Evolutionary conservation across 1,284 basidiomycete species (phyloP), one percentile per base, ranked within the genome.

Genomic region (Prillingera fragicola): DNA sequence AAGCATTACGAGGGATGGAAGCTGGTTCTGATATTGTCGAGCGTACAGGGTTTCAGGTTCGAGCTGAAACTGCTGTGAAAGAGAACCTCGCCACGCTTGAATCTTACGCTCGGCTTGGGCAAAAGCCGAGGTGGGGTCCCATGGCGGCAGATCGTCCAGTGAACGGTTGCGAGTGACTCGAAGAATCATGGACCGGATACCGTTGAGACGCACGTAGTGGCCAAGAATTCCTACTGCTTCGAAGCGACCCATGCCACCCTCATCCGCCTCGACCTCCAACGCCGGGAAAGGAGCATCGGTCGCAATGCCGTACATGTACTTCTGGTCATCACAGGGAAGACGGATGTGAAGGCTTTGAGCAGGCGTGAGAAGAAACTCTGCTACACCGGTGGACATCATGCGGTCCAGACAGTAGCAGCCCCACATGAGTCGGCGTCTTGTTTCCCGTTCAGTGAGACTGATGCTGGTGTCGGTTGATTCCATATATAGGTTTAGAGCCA

Each of bases 321-420:
- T 22, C 25, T 54, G 52, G n/a, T 54, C 48, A 12, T 47, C 38
- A 23, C 48, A 50, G 1, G 52, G 52, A 0, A 54, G 33, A 15
- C 42, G 52, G 18, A 46, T 43, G 9, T 35, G 31, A 1, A 54
- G 15, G 5, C 21, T 27, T 2, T 29, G 8, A 0, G 48, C 45
- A 1, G 52, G 48, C 1, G 34, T 39, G 7, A 25, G 25, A 13
- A 50, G 18, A 27, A 31, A 43, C 38, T 57, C 55, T 6, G 52
- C 36, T 3, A 52, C 38, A 8, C 55, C 55, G 1, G 53, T 55
- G n/a, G 42, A 40, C 55, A 57, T 52, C 47, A 52, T 55, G 12
- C 55, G 34, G 36, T 57, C 55, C 15, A 57, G 35, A 10, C 45
- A 55, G 41, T 46, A 57, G 44, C 55, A 57, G 19, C 26, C 45